phyloP scores from a whole-genome alignment of 176 grass and related monocot genomes.

The Oryza coarctata region DNA sequence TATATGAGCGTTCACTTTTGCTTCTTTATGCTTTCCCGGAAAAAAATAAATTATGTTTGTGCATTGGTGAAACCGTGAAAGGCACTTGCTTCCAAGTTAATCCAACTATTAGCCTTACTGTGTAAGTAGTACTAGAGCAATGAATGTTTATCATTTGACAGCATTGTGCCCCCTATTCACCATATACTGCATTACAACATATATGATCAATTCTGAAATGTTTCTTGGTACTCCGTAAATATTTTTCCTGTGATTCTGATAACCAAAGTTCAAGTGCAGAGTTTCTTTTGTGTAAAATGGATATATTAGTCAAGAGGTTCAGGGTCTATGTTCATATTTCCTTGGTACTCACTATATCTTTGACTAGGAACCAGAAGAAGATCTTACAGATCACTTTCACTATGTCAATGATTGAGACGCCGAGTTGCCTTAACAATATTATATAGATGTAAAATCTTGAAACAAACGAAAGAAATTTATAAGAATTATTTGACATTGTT shows the following conservation, averaged over 20 bases:
- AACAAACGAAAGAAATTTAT: background rate
- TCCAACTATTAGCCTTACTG: background rate
- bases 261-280: background rate
- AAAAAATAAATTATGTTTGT: background rate
- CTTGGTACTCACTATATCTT: background rate
- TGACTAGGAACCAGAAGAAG: background rate
- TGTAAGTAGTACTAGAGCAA: background rate
- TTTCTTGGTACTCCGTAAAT: background rate
- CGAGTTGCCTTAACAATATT: background rate
- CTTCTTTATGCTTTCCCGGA: background rate
- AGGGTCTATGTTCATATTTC: background rate
- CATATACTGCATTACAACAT: background rate
- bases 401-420: background rate
- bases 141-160: background rate
- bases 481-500: background rate
- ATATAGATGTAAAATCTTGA: background rate
- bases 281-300: background rate
- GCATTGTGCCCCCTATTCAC: background rate
- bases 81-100: background rate
- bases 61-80: background rate
- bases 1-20: background rate
- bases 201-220: background rate
- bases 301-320: too few relatives aligned
- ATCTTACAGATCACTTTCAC: background rate
- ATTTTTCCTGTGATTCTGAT: background rate